These are phyloP conservation scores for Dalbergia cultrata DNA, from an alignment of 306 rosid genomes.

Conservation along the genomic window DNA sequence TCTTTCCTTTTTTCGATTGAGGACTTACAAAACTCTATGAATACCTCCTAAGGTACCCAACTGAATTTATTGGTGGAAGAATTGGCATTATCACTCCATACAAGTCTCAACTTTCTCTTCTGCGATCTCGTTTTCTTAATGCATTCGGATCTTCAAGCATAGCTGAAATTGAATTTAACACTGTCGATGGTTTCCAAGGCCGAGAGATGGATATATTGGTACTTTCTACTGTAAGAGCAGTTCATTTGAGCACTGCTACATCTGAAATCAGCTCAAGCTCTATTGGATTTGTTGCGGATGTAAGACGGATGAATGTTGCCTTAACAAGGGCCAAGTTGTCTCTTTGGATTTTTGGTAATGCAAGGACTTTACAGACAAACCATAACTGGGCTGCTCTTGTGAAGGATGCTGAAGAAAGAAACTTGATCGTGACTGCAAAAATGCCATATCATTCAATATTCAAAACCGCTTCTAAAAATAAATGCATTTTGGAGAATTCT, in stretches of 20 bases:
- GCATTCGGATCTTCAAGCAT: slow-evolving; percentile 78
- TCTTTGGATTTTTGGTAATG: slow-evolving; percentile 93
- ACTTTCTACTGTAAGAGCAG: slow-evolving; percentile 95
- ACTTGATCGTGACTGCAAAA: slow-evolving; percentile 61
- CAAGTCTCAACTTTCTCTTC: slow-evolving; percentile 82
- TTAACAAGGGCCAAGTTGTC: slow-evolving; percentile 92
- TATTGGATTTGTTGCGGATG: slow-evolving; percentile 97
- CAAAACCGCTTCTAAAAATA: slow-evolving; percentile 51
- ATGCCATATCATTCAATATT: slow-evolving; percentile 74
- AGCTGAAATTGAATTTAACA: slow-evolving; percentile 80
- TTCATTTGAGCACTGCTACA: slow-evolving; percentile 49
- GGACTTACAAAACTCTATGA: slow-evolving; percentile 40
- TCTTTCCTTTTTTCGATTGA: slow-evolving; percentile 15
- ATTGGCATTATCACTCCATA: slow-evolving; percentile 95
- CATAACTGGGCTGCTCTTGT: slow-evolving; percentile 88
- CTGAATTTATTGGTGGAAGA: slow-evolving; percentile 81
- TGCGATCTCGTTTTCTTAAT: slow-evolving; percentile 78
- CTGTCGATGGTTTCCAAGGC: slow-evolving; percentile 99
- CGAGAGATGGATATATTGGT: slow-evolving; percentile 94
- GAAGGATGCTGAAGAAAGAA: slow-evolving; percentile 85
- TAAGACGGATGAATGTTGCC: slow-evolving; percentile 99
- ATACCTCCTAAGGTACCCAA: slow-evolving; percentile 68
- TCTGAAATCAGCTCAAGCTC: slow-evolving; percentile 64
- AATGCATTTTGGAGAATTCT: slow-evolving; percentile 44
- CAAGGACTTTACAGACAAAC: slow-evolving; percentile 85